Evolutionary conservation across 345 rosid genomes (phyloP).

Genomic region (Melaleuca alternifolia): DNA sequence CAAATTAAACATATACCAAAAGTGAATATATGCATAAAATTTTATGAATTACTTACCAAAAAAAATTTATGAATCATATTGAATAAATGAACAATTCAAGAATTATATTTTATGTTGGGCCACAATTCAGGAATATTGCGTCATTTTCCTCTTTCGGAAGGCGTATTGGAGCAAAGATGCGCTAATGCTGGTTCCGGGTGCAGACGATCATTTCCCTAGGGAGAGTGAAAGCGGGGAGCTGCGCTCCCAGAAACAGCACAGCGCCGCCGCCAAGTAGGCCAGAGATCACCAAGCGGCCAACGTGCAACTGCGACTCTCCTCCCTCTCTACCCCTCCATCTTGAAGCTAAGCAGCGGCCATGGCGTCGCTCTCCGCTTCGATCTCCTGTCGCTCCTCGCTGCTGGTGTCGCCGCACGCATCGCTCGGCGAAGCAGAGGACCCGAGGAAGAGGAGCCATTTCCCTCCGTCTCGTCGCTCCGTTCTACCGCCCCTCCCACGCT

Average conservation of each 20-base stretch:
- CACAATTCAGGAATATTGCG: too few species aligned
- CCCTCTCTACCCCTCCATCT: not conserved
- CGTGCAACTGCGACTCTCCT: not conserved
- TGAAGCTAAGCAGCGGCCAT: not conserved
- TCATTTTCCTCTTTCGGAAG: not conserved
- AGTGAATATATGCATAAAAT: too few species aligned
- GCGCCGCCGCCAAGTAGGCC: not conserved
- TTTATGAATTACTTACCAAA: too few species aligned
- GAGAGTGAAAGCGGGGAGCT: not conserved
- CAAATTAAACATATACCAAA: too few species aligned
- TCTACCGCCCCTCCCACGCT: not conserved
- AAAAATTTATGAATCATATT: too few species aligned
- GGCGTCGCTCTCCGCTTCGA: conserved; percentile 22
- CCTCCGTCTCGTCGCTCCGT: not conserved
- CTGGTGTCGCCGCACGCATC: not conserved
- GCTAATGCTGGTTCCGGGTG: not conserved
- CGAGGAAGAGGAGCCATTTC: not conserved
- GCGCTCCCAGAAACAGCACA: not conserved
- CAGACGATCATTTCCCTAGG: not conserved
- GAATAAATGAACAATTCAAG: too few species aligned
- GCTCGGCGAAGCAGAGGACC: not conserved
- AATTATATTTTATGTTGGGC: too few species aligned
- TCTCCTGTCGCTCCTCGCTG: conserved; percentile 3
- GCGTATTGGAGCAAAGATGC: not conserved
- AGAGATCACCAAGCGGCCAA: not conserved